phyloP scores from a whole-genome alignment of 2,329 filamentous ascomycete genomes.

The Xylaria digitata region DNA sequence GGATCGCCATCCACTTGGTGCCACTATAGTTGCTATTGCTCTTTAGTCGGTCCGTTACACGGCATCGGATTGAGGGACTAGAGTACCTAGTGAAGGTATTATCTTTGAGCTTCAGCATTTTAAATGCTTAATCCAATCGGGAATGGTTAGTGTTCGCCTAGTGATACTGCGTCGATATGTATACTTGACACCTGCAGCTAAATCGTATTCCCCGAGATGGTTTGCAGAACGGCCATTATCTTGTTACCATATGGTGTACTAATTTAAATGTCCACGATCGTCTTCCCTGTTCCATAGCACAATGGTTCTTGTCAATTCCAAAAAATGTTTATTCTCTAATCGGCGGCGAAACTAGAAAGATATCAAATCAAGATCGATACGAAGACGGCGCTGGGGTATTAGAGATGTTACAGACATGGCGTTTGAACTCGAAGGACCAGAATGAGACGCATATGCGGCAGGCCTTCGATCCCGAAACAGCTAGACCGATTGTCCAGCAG shows the following conservation, averaged over 20 bases:
- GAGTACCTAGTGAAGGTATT: neutral
- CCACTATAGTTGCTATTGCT: neutral
- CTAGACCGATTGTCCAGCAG: constrained; percentile 28
- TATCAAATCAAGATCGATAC: neutral
- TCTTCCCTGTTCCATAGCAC: neutral
- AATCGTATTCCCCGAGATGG: constrained; percentile 1
- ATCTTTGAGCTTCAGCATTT: neutral
- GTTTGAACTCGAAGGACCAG: constrained; percentile 28
- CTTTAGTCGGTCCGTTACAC: neutral
- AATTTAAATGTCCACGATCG: constrained; percentile 12
- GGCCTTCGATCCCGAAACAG: constrained; percentile 31
- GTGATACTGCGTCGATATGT: neutral
- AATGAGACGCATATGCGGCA: constrained; percentile 23
- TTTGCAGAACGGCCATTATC: neutral
- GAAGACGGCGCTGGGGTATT: neutral
- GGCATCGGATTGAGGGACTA: neutral
- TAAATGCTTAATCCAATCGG: neutral
- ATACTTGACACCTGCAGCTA: constrained; percentile 1
- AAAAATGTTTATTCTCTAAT: neutral
- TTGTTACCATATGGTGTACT: neutral
- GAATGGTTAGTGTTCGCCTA: neutral
- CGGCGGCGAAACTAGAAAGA: neutral
- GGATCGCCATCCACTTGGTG: neutral
- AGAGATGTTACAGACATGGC: constrained; percentile 34
- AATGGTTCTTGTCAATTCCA: too few relatives aligned